phyloP scores from a whole-genome alignment of 495 filamentous ascomycete species.

The Coniosporium apollinis region DNA sequence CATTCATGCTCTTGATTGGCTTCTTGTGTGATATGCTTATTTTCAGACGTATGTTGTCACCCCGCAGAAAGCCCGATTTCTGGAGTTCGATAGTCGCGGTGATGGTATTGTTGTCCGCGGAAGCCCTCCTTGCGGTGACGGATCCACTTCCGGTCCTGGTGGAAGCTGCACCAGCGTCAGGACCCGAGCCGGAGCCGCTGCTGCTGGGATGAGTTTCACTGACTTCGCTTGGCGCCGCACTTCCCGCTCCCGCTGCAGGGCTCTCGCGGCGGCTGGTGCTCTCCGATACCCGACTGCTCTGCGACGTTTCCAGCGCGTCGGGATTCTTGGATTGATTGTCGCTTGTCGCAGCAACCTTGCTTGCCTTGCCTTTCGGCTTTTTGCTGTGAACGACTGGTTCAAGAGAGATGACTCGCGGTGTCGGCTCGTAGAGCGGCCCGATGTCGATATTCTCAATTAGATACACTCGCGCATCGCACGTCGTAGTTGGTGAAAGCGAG shows the following conservation, averaged over 20 bases:
- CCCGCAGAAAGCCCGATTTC: conserved; percentile 70
- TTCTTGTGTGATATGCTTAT: conserved; percentile 75
- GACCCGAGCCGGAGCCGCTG: conserved; percentile 23
- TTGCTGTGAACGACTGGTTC: conserved; percentile 48
- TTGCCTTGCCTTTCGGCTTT: conserved; percentile 27
- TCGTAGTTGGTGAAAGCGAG: conserved; percentile 62
- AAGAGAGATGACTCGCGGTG: conserved; percentile 59
- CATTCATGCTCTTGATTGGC: conserved; percentile 72
- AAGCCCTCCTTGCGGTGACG: conserved; percentile 26
- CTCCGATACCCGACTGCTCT: conserved; percentile 12
- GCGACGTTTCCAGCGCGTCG: conserved; percentile 3
- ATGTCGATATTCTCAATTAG: conserved; percentile 55
- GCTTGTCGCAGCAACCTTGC: conserved; percentile 6
- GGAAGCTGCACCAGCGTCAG: conserved; percentile 2
- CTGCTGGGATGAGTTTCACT: conserved; percentile 47
- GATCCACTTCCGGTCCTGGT: conserved; percentile 22
- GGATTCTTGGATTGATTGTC: conserved; percentile 1
- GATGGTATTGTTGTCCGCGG: conserved; percentile 46
- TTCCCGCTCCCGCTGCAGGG: conserved; percentile 13
- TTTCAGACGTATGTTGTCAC: conserved; percentile 64
- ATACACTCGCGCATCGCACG: conserved; percentile 62
- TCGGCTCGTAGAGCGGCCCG: conserved; percentile 34
- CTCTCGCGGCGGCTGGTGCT: conserved; percentile 12
- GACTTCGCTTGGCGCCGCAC: conserved; percentile 42
- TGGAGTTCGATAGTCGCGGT: conserved; percentile 72